phyloP scores from a whole-genome alignment of 1,284 basidiomycete species.

The Leccinum griseonigrum region DNA sequence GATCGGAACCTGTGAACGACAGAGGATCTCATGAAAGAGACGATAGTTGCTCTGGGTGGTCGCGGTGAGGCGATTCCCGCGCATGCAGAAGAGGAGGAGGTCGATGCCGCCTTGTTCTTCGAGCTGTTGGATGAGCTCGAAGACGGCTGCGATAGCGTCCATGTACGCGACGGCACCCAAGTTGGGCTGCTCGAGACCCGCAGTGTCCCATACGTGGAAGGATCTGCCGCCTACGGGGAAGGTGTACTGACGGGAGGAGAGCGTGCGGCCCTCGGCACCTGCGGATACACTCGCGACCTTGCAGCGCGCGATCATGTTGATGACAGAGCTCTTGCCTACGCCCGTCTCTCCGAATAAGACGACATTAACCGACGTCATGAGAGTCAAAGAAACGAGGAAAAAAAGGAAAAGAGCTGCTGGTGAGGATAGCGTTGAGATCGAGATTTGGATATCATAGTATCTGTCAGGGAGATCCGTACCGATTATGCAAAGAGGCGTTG shows the following conservation, averaged over 20 bases:
- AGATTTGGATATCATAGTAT: conserved; percentile 1
- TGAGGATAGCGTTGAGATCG: neutral
- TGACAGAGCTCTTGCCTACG: conserved; percentile 26
- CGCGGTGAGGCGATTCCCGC: conserved; percentile 32
- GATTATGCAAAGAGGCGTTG: neutral
- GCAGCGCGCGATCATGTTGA: conserved; percentile 29
- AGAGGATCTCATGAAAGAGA: conserved; percentile 35
- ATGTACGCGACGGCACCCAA: conserved; percentile 24
- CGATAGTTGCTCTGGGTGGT: conserved; percentile 35
- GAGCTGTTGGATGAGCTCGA: conserved; percentile 33
- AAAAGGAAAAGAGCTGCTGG: conserved; percentile 8
- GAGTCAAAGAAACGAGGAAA: neutral
- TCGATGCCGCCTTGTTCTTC: conserved; percentile 29
- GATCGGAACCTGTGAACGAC: conserved; percentile 32
- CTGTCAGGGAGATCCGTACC: conserved; percentile 12
- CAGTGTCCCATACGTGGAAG: conserved; percentile 35
- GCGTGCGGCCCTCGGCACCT: conserved; percentile 16
- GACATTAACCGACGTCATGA: conserved; percentile 25
- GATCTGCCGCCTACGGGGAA: conserved; percentile 15
- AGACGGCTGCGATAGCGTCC: conserved; percentile 32
- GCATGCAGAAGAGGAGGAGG: conserved; percentile 38
- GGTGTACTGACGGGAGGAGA: conserved; percentile 27
- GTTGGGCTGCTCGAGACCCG: conserved; percentile 37
- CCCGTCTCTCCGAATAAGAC: conserved; percentile 28
- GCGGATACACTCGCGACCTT: conserved; percentile 17